These are phyloP conservation scores for Salix suchowensis DNA, from an alignment of 345 rosid genomes.

Conservation along the genomic window DNA sequence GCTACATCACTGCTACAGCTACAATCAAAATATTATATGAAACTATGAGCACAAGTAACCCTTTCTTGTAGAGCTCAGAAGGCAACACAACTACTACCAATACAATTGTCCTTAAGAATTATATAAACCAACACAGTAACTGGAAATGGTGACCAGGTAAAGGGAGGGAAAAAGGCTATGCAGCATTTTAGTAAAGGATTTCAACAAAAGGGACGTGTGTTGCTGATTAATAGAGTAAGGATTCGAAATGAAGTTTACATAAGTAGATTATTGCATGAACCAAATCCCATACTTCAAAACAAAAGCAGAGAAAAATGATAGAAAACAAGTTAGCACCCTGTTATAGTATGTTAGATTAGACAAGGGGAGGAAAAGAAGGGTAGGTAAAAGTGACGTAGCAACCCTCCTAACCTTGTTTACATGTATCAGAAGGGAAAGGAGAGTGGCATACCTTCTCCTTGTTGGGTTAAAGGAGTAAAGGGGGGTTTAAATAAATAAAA, in stretches of 20 bases:
- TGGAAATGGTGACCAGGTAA: background rate
- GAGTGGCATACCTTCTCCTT: background rate
- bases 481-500: background rate
- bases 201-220: background rate
- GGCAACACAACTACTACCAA: background rate
- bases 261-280: background rate
- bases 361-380: background rate
- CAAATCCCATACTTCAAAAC: background rate
- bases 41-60: background rate
- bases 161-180: background rate
- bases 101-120: background rate
- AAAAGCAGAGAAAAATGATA: background rate
- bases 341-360: background rate
- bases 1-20: background rate
- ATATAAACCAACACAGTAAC: background rate
- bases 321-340: background rate
- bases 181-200: background rate
- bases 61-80: background rate
- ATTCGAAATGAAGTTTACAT: background rate
- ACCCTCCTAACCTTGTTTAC: background rate
- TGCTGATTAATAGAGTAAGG: background rate
- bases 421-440: background rate
- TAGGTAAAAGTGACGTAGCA: background rate
- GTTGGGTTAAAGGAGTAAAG: background rate
- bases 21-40: background rate